A percentile compares a stretch with the other conserved stretches of the same genome.
Conservation (phyloP, 345 rosid genomes). For the Citrus unshiu region DNA sequence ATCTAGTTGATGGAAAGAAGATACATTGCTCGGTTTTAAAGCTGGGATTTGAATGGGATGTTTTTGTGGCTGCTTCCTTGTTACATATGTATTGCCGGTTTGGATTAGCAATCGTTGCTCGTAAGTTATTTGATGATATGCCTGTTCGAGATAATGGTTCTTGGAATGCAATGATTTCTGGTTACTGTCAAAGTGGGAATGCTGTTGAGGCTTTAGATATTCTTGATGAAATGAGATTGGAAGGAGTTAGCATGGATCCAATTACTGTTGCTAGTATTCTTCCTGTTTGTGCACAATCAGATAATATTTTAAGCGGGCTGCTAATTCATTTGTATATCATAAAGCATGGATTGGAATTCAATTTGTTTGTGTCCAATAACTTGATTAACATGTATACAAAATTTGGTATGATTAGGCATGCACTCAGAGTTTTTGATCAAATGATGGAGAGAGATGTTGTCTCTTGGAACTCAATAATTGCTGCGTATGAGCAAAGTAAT, state of each 20-base stretch:
- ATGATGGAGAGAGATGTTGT: constrained; percentile 42
- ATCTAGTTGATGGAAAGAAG: constrained; percentile 41
- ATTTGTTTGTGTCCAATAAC: constrained; percentile 46
- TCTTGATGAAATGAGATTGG: constrained; percentile 33
- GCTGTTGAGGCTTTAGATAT: constrained; percentile 40
- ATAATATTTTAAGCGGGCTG: constrained; percentile 35
- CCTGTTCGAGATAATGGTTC: constrained; percentile 46
- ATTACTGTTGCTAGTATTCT: constrained; percentile 48
- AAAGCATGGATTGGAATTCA: constrained; percentile 43
- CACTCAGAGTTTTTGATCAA: constrained; percentile 34
- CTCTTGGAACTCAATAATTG: constrained; percentile 62
- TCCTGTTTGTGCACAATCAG: constrained; percentile 47
- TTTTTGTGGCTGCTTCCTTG: constrained; percentile 53
- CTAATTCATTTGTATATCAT: constrained; percentile 40
- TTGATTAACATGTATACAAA: constrained; percentile 55
- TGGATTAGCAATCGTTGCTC: constrained; percentile 30
- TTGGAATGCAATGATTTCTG: constrained; percentile 74
- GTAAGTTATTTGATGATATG: constrained; percentile 45
- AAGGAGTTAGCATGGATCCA: constrained; percentile 46
- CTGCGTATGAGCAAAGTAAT: constrained; percentile 52
- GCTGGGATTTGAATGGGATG: constrained; percentile 60
- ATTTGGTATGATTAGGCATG: constrained; percentile 27
- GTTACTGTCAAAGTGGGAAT: constrained; percentile 52
- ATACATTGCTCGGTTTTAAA: constrained; percentile 52
- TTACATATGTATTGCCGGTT: constrained; percentile 49